These are phyloP conservation scores for Debaryomyces prosopidis DNA, from an alignment of 805 yeast species.

Conservation along the genomic window DNA sequence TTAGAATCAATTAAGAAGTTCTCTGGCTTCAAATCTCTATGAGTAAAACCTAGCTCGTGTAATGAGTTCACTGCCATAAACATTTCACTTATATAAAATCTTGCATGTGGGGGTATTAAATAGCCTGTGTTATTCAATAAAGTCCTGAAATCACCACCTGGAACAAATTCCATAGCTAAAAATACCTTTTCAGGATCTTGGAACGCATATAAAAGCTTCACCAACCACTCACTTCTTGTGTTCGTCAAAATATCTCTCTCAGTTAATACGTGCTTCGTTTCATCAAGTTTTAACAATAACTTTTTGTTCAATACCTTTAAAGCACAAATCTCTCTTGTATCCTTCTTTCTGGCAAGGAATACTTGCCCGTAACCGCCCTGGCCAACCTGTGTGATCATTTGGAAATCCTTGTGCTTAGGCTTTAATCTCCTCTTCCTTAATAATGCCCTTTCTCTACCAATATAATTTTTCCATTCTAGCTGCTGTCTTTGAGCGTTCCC, in stretches of 20 bases:
- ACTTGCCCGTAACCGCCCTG: conserved; percentile 99
- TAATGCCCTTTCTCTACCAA: conserved; percentile 79
- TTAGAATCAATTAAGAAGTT: conserved; percentile 85
- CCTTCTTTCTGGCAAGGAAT: conserved; percentile 91
- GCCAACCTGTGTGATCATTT: conserved; percentile 96
- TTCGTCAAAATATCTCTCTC: conserved; percentile 97
- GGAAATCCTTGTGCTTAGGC: conserved; percentile 93
- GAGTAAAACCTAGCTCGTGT: conserved; percentile 94
- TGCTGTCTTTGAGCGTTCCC: conserved; percentile 35
- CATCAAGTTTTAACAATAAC: conserved; percentile 83
- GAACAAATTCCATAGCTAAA: conserved; percentile 99
- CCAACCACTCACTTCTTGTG: conserved; percentile 94
- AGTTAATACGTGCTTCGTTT: conserved; percentile 91
- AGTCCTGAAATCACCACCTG: conserved; percentile 98
- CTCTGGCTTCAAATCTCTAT: conserved; percentile 95
- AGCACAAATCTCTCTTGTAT: conserved; percentile 94
- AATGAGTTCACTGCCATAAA: conserved; percentile 90
- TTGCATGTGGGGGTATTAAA: conserved; percentile 89
- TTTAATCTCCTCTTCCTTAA: conserved; percentile 86
- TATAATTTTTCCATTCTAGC: conserved; percentile 70
- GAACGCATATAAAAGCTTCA: conserved; percentile 88
- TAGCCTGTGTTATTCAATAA: conserved; percentile 90
- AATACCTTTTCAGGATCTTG: conserved; percentile 90
- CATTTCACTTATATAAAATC: conserved; percentile 96
- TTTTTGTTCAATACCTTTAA: conserved; percentile 87